Evolutionary conservation across 1,139 yeast species (phyloP), one percentile per base, ranked within the genome.

Genomic region (Insectozyma bohioensis): DNA sequence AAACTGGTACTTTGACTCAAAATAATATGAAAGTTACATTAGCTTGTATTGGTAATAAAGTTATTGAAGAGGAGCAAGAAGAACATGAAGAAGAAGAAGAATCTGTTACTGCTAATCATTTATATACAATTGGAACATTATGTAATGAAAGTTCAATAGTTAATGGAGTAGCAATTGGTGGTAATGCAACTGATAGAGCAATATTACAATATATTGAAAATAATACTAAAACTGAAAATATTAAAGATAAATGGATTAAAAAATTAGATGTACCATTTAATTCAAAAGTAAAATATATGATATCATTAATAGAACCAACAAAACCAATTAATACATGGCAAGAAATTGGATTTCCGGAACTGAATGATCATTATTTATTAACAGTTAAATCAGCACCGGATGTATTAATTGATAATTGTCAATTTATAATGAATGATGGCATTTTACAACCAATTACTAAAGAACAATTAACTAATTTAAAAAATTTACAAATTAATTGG

Each of bases 321-420:
- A 26, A 21, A 4, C 42, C 52, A 2, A 43, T 41, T 11, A 24
- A 42, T 10, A 33, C 32, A 24, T 42, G 47, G 43, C 24, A 30
- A 12, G 43, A 40, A 5, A 33, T 43, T 20, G 49, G 48, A 2
- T 37, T 42, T 23, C 31, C 32, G 16, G 34, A 36, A 6, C 20
- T 19, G 20, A 36, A 44, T 10, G 47, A 49, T 17, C 24, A 28
- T 28, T 52, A 43, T 35, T 45, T 54, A 3, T 43, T 69, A 34
- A 52, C 67, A 21, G 54, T 70, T 30, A 72, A 72, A 47, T 77
- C 78, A 30, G 78, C 78, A 1, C 78, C 78, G 2, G 78, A 72
- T 47, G 61, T 69, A 26, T 51, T 72, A 24, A 37, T 71, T 29
- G 47, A 55, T 7, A 57, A 54, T 28, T 66, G 75, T 41, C 37